phyloP scores from a whole-genome alignment of 306 rosid genomes.

The Acacia confusa region DNA sequence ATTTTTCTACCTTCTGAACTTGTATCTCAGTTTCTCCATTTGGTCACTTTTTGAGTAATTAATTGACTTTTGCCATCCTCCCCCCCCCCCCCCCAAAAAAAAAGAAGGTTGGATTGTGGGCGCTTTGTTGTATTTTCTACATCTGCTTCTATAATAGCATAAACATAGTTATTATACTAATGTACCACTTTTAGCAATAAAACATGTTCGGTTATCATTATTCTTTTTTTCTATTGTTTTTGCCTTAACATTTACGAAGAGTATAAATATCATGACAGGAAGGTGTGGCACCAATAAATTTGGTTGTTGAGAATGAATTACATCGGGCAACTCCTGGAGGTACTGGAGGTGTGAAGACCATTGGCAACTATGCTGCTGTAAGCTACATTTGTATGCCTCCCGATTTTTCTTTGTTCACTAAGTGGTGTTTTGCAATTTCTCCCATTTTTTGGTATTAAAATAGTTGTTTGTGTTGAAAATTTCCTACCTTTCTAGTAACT shows the following conservation, averaged over 20 bases:
- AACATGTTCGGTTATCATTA: background rate
- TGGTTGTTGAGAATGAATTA: constrained; percentile 78
- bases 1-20: background rate
- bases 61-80: background rate
- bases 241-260: background rate
- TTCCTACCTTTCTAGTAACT: background rate
- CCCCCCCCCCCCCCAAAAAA: too few species aligned
- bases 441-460: constrained; percentile 16
- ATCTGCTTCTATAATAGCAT: background rate
- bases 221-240: constrained; percentile 1
- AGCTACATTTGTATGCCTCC: constrained; percentile 35
- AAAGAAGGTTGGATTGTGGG: background rate
- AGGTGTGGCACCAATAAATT: constrained; percentile 91
- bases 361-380: constrained; percentile 98
- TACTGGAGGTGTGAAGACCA: constrained; percentile 98
- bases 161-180: background rate
- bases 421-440: constrained; percentile 21
- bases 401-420: constrained; percentile 10
- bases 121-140: constrained; percentile 3
- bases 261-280: constrained; percentile 56
- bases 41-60: background rate
- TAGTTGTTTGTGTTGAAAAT: background rate
- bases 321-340: constrained; percentile 99
- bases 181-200: constrained; percentile 7
- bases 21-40: background rate